Percentiles rank a stretch among this genome's conserved stretches.
Evolutionary conservation across 495 filamentous ascomycete species (phyloP).

Genomic region (Penicillium odoratum): DNA sequence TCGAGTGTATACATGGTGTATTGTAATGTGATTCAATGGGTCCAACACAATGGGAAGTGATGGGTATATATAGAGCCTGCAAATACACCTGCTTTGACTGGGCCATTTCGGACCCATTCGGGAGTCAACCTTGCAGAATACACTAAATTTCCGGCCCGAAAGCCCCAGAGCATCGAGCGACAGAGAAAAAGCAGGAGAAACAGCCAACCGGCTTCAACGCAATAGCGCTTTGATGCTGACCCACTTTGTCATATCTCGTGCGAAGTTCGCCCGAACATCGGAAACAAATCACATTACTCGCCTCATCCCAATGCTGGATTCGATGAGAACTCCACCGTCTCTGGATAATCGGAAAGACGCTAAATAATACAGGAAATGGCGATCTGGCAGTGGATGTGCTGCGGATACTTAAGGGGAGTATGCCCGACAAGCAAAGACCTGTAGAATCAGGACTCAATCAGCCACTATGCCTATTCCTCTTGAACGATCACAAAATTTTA

Average conservation of each 20-base stretch:
- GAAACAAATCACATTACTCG: not conserved
- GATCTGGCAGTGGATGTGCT: not conserved
- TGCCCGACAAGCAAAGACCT: not conserved
- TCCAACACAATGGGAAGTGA: not conserved
- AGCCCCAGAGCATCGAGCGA: not conserved
- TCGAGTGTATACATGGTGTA: slow-evolving; percentile 16
- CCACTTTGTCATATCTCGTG: not conserved
- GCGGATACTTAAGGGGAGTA: not conserved
- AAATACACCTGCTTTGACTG: not conserved
- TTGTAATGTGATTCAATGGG: not conserved
- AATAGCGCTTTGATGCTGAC: not conserved
- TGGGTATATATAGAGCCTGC: not conserved
- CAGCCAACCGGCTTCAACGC: not conserved
- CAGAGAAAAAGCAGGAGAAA: not conserved
- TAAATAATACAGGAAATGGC: not conserved
- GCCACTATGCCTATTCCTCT: not conserved
- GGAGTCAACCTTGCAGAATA: not conserved
- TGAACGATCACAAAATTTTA: not conserved
- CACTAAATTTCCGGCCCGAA: not conserved
- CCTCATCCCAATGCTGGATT: not conserved
- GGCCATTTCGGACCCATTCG: not conserved
- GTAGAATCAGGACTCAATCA: not conserved
- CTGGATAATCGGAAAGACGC: not conserved
- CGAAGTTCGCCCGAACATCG: not conserved
- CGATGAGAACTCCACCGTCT: not conserved